Base-by-base conservation (phyloP, 2,329 filamentous ascomycete species). In the Claviceps sp. region DNA sequence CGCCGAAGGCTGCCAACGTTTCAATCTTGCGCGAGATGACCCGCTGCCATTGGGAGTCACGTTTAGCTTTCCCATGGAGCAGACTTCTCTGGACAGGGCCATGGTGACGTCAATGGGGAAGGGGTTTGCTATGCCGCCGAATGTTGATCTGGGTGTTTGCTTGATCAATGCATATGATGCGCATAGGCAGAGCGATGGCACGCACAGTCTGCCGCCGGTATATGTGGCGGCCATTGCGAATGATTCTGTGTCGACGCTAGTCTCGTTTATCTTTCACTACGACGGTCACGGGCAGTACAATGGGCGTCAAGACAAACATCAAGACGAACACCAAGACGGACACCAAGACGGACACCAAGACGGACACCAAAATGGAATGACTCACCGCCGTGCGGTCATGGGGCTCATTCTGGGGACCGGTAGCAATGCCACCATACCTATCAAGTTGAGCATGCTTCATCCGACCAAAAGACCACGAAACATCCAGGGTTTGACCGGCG, bases 371-470 rank as follows among this genome's bases (percentile, higher is more conserved):
- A 3, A 34, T 34, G 29, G 78, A 17, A 68, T 75, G 14, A 68
- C 71, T 0, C 76, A 78, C 53, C 83, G 79, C 54, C 79, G 82
- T 55, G 83, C 86, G 2, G 78, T 77, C 29, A 90, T 91, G 84
- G 85, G 85, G 5, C 73, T 91, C 20, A 90, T 93, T 55, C 83
- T 88, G 38, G 87, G 86, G 11, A 91, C 86, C 0, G 87, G 87
- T 4, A 84, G 83, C 61, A 91, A 91, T 60, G 86, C 87, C 2
- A 91, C 87, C 1, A 82, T 91, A 42, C 82, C 85, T 0, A 76
- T 93, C 64, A 78, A 75, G 57, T 68, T 85, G 48, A 74, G 68
- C 46, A 76, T 73, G 52, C 70, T 93, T 17, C 79, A 85, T 55
- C 70, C 76, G 8, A 76, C 73, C 52, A 91, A 91, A 63, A 66